Evolutionary conservation across 1,139 yeast genomes (phyloP).

Genomic region (Sugiyamaella castrensis): DNA sequence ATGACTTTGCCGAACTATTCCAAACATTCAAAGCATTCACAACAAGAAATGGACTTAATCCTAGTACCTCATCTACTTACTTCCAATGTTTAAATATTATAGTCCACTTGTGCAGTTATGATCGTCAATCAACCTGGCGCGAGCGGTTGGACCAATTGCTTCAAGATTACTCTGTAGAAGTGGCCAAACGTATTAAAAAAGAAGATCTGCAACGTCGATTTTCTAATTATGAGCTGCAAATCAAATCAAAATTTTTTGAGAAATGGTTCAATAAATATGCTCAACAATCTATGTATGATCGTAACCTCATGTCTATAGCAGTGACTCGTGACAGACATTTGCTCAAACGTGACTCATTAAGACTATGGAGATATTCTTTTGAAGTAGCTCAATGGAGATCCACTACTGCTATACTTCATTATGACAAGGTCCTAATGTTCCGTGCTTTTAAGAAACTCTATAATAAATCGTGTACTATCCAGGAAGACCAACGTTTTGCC

Average conservation of each 20-base stretch:
- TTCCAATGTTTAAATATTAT: constrained; percentile 23
- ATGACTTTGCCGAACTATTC: constrained; percentile 27
- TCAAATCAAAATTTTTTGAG: neutral
- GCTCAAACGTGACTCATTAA: constrained; percentile 16
- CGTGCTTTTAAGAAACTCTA: constrained; percentile 5
- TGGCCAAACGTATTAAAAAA: constrained; percentile 3
- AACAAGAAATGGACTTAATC: constrained; percentile 22
- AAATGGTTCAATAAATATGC: constrained; percentile 14
- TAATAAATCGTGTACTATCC: constrained; percentile 1
- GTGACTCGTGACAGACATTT: constrained; percentile 12
- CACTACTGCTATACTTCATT: constrained; percentile 7
- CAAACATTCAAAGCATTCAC: constrained; percentile 27
- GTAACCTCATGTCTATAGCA: constrained; percentile 14
- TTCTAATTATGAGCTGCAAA: neutral
- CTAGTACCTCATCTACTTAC: constrained; percentile 17
- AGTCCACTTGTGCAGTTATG: constrained; percentile 24
- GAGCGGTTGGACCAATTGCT: constrained; percentile 21
- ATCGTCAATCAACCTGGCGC: constrained; percentile 21
- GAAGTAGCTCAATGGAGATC: constrained; percentile 10
- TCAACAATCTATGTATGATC: constrained; percentile 13
- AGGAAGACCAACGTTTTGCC: constrained; percentile 8
- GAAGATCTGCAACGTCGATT: constrained; percentile 4
- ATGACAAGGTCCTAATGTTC: constrained; percentile 2
- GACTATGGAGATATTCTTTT: constrained; percentile 11
- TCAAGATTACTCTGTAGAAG: constrained; percentile 21